These are phyloP conservation scores for Avicennia marina DNA, from an alignment of 257 asterid genomes.

Conservation along the genomic window DNA sequence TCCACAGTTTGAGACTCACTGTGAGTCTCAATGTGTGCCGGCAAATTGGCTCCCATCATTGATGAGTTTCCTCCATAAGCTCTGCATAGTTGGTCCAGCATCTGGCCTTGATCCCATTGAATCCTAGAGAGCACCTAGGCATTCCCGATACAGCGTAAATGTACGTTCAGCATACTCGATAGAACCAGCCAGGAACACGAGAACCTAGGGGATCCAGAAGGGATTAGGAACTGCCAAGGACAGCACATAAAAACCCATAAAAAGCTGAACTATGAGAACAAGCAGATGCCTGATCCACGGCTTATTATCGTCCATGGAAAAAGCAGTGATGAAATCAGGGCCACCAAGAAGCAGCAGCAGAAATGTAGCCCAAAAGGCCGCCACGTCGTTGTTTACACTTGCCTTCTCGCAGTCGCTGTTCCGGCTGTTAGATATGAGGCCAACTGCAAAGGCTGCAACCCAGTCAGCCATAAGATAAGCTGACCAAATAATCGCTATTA, in stretches of 20 bases:
- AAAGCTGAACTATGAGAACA: constrained; percentile 2
- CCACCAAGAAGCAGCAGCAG: constrained; percentile 28
- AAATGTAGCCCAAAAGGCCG: constrained; percentile 25
- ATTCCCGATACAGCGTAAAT: constrained; percentile 13
- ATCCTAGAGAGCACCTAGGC: constrained; percentile 11
- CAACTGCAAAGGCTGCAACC: constrained; percentile 22
- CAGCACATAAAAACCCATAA: constrained; percentile 5
- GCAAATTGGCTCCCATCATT: not conserved
- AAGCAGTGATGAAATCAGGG: constrained; percentile 24
- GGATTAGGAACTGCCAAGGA: not conserved
- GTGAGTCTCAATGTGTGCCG: no score
- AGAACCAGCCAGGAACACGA: constrained; percentile 13
- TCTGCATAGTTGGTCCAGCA: constrained; percentile 29
- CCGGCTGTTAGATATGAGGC: constrained; percentile 17
- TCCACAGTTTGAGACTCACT: no score
- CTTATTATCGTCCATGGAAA: constrained; percentile 30
- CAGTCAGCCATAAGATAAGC: constrained; percentile 27
- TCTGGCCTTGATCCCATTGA: constrained; percentile 18
- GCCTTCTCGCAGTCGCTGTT: not conserved
- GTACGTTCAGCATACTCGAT: constrained; percentile 31
- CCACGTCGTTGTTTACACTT: no score
- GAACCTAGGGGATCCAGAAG: constrained; percentile 10
- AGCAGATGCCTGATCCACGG: constrained; percentile 25
- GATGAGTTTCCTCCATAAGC: constrained; percentile 22
- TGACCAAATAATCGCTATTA: constrained; percentile 9